These are phyloP conservation scores for Boletus pseudo-olivaceus DNA, from an alignment of 768 basidiomycete genomes.

Conservation along the genomic window DNA sequence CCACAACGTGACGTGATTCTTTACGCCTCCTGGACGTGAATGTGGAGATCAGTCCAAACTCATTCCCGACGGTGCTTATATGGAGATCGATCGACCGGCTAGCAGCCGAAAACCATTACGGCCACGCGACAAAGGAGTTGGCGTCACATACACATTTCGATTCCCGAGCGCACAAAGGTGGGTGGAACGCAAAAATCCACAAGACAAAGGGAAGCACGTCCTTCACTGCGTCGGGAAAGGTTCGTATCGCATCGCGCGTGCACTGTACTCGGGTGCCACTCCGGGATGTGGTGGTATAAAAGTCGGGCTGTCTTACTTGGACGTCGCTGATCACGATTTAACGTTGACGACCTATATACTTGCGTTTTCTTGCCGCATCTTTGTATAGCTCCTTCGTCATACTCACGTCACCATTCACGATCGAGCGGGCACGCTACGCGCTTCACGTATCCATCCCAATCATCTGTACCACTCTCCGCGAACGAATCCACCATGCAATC, in stretches of 20 bases:
- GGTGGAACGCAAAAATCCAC: not conserved
- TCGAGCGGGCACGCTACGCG: not conserved
- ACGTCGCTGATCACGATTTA: not conserved
- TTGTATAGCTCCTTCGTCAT: not conserved
- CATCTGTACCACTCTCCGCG: too few species aligned
- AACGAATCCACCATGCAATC: not conserved
- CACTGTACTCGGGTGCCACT: constrained; percentile 1
- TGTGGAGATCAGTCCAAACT: not conserved
- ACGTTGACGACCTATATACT: not conserved
- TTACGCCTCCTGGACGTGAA: not conserved
- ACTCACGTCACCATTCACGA: not conserved
- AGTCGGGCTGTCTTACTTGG: not conserved
- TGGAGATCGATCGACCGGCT: not conserved
- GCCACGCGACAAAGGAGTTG: constrained; percentile 6
- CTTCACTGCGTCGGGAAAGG: not conserved
- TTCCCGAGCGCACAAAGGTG: constrained; percentile 15
- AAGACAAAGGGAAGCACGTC: constrained; percentile 11
- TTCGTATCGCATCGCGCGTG: not conserved
- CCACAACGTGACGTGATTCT: not conserved
- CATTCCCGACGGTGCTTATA: not conserved
- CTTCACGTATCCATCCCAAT: not conserved
- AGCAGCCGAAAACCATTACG: not conserved
- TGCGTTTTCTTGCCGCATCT: not conserved
- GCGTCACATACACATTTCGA: not conserved
- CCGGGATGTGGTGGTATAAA: constrained; percentile 7